Evolutionary conservation across 2,329 filamentous ascomycete species (phyloP).

Genomic region (Colletotrichum trifolii): DNA sequence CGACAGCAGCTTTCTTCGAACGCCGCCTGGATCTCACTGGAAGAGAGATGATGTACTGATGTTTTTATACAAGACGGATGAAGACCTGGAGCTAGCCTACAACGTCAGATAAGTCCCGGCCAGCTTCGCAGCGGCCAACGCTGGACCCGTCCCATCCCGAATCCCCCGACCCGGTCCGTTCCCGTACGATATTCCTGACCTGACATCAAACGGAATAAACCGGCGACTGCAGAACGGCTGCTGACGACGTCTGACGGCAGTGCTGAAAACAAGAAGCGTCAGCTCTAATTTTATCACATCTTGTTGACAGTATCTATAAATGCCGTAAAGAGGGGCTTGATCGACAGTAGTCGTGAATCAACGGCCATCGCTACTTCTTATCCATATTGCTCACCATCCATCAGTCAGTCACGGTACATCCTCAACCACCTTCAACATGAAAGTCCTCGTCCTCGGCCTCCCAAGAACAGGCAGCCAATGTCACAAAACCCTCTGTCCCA

Average conservation of each 20-base stretch:
- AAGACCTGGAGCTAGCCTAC: too few relatives aligned
- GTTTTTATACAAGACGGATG: too few relatives aligned
- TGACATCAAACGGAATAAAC: slow-evolving; percentile 2
- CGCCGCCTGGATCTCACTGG: too few relatives aligned
- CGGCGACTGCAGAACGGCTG: neutral
- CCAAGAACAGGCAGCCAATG: slow-evolving; percentile 48
- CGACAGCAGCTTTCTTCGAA: too few relatives aligned
- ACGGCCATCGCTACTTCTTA: neutral
- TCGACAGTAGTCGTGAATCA: too few relatives aligned
- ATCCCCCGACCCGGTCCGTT: slow-evolving; percentile 5
- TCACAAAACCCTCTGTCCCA: slow-evolving; percentile 18
- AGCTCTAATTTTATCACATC: neutral
- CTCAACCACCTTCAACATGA: slow-evolving; percentile 38
- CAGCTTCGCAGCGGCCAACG: neutral
- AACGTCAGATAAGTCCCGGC: too few relatives aligned
- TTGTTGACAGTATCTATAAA: too few relatives aligned
- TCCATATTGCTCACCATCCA: neutral
- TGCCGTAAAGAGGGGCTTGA: too few relatives aligned
- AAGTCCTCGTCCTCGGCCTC: slow-evolving; percentile 48
- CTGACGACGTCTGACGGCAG: neutral
- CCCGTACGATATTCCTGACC: slow-evolving; percentile 18
- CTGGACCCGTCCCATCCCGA: slow-evolving; percentile 3
- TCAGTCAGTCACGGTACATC: neutral
- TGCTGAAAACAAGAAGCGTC: neutral
- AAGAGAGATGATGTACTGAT: too few relatives aligned